phyloP scores from a whole-genome alignment of 2,329 filamentous ascomycete species.

The Trichoderma sp. region DNA sequence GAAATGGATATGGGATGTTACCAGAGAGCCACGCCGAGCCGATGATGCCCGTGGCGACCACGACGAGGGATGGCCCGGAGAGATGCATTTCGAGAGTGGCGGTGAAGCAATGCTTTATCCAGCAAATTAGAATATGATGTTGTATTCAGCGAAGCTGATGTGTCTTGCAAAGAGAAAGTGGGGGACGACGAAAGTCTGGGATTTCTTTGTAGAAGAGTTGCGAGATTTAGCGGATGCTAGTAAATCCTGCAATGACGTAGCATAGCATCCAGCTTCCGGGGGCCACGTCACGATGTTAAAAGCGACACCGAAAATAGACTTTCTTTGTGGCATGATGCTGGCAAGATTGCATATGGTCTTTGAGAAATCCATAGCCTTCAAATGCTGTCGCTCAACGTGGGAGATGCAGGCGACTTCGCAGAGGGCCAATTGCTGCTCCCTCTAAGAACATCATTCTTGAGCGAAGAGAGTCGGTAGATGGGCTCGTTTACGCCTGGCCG shows the following conservation, averaged over 20 bases:
- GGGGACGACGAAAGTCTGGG: not conserved
- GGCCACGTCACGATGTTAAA: not conserved
- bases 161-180: too few species aligned
- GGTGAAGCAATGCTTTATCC: not conserved
- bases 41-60: constrained; percentile 37
- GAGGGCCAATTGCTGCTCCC: not conserved
- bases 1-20: constrained; percentile 19
- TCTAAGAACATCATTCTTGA: not conserved
- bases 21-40: constrained; percentile 39
- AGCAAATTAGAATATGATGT: not conserved
- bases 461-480: not conserved
- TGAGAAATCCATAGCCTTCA: not conserved
- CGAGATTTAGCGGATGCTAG: not conserved
- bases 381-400: not conserved
- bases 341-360: not conserved
- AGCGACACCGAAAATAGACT: not conserved
- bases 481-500: not conserved
- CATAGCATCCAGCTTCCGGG: not conserved
- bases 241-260: constrained; percentile 6
- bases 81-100: constrained; percentile 21
- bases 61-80: constrained; percentile 32
- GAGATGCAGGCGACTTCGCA: not conserved
- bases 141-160: not conserved
- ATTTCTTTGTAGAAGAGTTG: not conserved
- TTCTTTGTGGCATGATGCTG: not conserved